Conservation (phyloP, 768 basidiomycete genomes). For the Mycena amicta region DNA sequence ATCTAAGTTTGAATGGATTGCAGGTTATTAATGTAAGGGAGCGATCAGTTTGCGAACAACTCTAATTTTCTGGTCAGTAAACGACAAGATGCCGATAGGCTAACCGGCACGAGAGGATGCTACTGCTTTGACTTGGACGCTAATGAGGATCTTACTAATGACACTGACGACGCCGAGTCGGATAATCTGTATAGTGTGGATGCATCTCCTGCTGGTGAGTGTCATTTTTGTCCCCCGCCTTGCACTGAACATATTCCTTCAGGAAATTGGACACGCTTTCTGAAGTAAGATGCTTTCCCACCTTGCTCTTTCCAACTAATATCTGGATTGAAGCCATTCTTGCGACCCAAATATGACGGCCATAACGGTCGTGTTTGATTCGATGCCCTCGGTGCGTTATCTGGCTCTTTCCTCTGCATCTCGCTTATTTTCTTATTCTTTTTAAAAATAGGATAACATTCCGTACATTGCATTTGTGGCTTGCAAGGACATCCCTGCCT, state of each 20-base stretch:
- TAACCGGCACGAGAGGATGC: constrained; percentile 38
- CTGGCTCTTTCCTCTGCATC: not conserved
- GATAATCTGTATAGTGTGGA: constrained; percentile 56
- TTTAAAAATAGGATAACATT: constrained; percentile 63
- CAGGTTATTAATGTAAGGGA: constrained; percentile 51
- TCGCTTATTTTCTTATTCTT: too few relatives aligned
- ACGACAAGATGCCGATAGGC: constrained; percentile 43
- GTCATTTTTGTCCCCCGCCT: too few relatives aligned
- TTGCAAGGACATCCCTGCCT: constrained; percentile 45
- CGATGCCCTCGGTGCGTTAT: constrained; percentile 51
- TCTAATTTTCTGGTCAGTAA: constrained; percentile 32
- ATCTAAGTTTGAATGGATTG: not conserved
- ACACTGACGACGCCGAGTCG: constrained; percentile 29
- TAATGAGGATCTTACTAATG: constrained; percentile 38
- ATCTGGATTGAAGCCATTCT: constrained; percentile 54
- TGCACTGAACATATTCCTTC: too few relatives aligned
- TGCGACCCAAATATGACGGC: constrained; percentile 62
- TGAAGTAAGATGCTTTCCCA: constrained; percentile 53
- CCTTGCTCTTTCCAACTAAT: constrained; percentile 2
- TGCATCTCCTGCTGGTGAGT: constrained; percentile 43
- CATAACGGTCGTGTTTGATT: constrained; percentile 65
- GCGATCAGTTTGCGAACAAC: not conserved
- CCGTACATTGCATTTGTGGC: constrained; percentile 68
- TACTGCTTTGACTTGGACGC: constrained; percentile 71
- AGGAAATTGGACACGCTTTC: constrained; percentile 80